Percentiles rank a stretch among this genome's conserved stretches.
These are phyloP conservation scores for Blastobotrys peoriensis DNA, from an alignment of 805 yeast genomes.

Conservation along the genomic window DNA sequence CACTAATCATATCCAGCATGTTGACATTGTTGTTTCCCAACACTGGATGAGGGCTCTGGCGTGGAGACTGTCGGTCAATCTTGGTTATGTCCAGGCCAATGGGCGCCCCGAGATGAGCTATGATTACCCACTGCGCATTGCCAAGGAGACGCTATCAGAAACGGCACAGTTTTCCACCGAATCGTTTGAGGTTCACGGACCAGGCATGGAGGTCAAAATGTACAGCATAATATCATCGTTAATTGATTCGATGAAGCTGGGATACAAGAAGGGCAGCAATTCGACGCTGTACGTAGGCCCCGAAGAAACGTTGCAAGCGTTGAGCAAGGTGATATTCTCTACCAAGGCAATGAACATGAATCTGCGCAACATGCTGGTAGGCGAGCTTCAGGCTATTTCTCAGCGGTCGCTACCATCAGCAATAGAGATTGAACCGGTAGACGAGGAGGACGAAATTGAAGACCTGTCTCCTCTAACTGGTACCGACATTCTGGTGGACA, in stretches of 20 bases:
- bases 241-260: not conserved
- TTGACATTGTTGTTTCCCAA: slow-evolving; percentile 14
- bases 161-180: slow-evolving; percentile 6
- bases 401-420: not conserved
- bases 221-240: not conserved
- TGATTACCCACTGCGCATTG: slow-evolving; percentile 13
- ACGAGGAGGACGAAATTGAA: no score
- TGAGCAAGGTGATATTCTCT: not conserved
- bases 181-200: slow-evolving; percentile 15
- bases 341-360: not conserved
- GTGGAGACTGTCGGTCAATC: slow-evolving; percentile 12
- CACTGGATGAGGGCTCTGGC: slow-evolving; percentile 16
- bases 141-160: slow-evolving; percentile 8
- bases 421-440: no score
- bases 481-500: no score
- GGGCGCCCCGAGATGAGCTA: slow-evolving; percentile 2
- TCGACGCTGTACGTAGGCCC: not conserved
- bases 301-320: not conserved
- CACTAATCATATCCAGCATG: slow-evolving; percentile 7
- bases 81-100: not conserved
- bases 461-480: no score
- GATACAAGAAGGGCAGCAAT: not conserved
- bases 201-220: slow-evolving; percentile 15
- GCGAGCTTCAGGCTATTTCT: not conserved
- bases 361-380: not conserved